Conservation (phyloP, 306 rosid species). For the Fragaria ananassa region DNA sequence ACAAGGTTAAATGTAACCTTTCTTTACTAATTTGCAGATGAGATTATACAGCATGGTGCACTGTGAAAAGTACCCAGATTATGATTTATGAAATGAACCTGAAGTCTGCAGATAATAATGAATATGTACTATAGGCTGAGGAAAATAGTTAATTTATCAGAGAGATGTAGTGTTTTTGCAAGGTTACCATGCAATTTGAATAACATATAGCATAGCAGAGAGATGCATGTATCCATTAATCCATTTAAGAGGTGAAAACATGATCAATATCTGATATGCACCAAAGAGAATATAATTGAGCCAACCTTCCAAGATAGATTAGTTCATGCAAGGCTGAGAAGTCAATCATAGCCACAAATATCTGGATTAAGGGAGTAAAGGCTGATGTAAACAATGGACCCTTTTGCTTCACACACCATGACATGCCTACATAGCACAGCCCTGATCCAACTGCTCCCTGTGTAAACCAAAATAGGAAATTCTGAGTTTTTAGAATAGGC, state of each 20-base stretch:
- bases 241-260: too few relatives aligned
- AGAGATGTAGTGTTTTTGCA: not conserved
- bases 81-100: too few relatives aligned
- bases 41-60: too few relatives aligned
- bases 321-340: slow-evolving; percentile 61
- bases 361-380: slow-evolving; percentile 66
- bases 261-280: not conserved
- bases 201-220: too few relatives aligned
- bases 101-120: too few relatives aligned
- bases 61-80: too few relatives aligned
- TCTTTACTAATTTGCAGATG: too few relatives aligned
- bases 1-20: too few relatives aligned
- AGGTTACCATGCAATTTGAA: too few relatives aligned
- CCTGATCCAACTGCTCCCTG: slow-evolving; percentile 91
- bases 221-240: too few relatives aligned
- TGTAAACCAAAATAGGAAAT: not conserved
- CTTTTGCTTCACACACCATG: slow-evolving; percentile 80
- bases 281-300: not conserved
- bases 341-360: slow-evolving; percentile 63
- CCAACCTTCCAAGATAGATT: slow-evolving; percentile 78
- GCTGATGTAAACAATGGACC: slow-evolving; percentile 88
- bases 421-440: slow-evolving; percentile 85
- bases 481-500: not conserved
- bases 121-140: too few relatives aligned
- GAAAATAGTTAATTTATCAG: not conserved